These are phyloP conservation scores for Kalaharituber pfeilii DNA, from an alignment of 2,329 filamentous ascomycete species.

Conservation along the genomic window DNA sequence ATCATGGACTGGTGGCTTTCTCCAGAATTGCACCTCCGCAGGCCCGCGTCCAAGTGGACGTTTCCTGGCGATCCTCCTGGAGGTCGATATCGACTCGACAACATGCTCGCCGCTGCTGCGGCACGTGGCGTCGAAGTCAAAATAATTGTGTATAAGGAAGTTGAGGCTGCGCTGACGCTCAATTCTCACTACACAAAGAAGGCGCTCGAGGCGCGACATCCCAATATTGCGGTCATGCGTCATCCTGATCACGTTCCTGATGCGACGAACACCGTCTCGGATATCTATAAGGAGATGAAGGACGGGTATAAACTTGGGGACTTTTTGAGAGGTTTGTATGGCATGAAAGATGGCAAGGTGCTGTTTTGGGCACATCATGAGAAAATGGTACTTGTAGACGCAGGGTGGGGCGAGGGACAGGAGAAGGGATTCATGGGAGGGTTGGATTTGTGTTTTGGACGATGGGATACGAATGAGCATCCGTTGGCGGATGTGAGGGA, in stretches of 20 bases:
- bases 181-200: slow-evolving; percentile 62
- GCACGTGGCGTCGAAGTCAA: slow-evolving; percentile 70
- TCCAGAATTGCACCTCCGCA: slow-evolving; percentile 70
- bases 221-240: slow-evolving; percentile 74
- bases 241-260: slow-evolving; percentile 78
- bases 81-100: slow-evolving; percentile 67
- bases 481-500: slow-evolving; percentile 68
- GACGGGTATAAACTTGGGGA: background rate
- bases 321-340: slow-evolving; percentile 40
- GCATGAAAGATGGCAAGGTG: slow-evolving; percentile 61
- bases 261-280: slow-evolving; percentile 26
- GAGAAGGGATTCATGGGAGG: slow-evolving; percentile 66
- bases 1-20: slow-evolving; percentile 86
- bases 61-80: slow-evolving; percentile 34
- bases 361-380: slow-evolving; percentile 90
- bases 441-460: slow-evolving; percentile 70
- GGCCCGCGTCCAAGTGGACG: slow-evolving; percentile 44
- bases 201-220: slow-evolving; percentile 55
- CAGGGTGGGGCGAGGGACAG: slow-evolving; percentile 22
- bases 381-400: slow-evolving; percentile 70
- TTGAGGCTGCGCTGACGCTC: slow-evolving; percentile 58
- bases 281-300: slow-evolving; percentile 15
- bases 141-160: slow-evolving; percentile 85
- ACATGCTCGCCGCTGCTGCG: slow-evolving; percentile 64
- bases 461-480: slow-evolving; percentile 79